phyloP scores from a whole-genome alignment of 2,329 filamentous ascomycete genomes.

The Phoma sp. region DNA sequence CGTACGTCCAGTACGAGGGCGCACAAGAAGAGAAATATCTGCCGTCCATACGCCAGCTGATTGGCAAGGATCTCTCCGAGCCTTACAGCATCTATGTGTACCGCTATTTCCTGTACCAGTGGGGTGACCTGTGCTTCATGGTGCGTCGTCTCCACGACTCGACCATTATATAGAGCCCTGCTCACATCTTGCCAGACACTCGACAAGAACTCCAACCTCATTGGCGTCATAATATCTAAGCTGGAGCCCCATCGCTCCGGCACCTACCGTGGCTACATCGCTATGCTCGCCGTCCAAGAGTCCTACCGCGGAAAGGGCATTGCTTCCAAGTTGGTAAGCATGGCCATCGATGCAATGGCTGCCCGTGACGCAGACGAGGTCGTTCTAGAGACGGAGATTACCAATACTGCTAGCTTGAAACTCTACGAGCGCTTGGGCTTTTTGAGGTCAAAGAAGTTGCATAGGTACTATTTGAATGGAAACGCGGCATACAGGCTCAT shows the following conservation, averaged over 20 bases:
- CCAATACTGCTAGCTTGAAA: slow-evolving; percentile 86
- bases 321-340: slow-evolving; percentile 82
- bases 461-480: slow-evolving; percentile 95
- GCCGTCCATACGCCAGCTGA: slow-evolving; percentile 85
- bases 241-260: slow-evolving; percentile 88
- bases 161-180: neutral
- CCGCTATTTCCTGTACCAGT: slow-evolving; percentile 96
- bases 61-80: slow-evolving; percentile 95
- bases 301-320: slow-evolving; percentile 83
- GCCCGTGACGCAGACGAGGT: slow-evolving; percentile 87
- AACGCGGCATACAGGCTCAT: slow-evolving; percentile 92
- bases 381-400: slow-evolving; percentile 94
- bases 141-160: slow-evolving; percentile 53
- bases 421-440: slow-evolving; percentile 94
- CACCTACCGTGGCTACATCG: slow-evolving; percentile 91
- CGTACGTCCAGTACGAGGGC: slow-evolving; percentile 65
- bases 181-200: slow-evolving; percentile 34
- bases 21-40: slow-evolving; percentile 71
- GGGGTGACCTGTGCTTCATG: slow-evolving; percentile 97
- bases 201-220: slow-evolving; percentile 60
- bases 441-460: slow-evolving; percentile 86
- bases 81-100: slow-evolving; percentile 99
- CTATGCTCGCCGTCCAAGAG: slow-evolving; percentile 92
- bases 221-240: slow-evolving; percentile 94
- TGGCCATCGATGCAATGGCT: slow-evolving; percentile 90